Evolutionary conservation across 2,329 filamentous ascomycete genomes (phyloP).

Genomic region (Pyricularia sp.): DNA sequence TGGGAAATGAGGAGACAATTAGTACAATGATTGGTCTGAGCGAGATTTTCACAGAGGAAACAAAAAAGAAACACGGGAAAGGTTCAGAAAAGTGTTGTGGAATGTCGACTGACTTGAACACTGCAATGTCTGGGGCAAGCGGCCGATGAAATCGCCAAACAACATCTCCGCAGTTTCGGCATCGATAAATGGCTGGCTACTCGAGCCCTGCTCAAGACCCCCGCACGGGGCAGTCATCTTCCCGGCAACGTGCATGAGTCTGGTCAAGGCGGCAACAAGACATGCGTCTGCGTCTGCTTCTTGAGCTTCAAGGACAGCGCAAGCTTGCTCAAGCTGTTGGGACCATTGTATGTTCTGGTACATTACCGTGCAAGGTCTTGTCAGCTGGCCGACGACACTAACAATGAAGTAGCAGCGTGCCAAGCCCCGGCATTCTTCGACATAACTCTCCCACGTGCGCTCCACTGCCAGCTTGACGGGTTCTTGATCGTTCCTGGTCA

Average conservation of each 20-base stretch:
- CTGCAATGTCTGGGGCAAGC: background rate
- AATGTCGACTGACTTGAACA: background rate
- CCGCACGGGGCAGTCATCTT: background rate
- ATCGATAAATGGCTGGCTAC: background rate
- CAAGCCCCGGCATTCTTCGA: slow-evolving; percentile 29
- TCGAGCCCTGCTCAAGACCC: background rate
- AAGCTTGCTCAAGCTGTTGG: slow-evolving; percentile 12
- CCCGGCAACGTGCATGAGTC: slow-evolving; percentile 9
- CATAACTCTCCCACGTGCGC: background rate
- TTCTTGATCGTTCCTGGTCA: background rate
- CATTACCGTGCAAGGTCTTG: slow-evolving; percentile 7
- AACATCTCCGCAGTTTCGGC: background rate
- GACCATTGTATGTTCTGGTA: slow-evolving; percentile 35
- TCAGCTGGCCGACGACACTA: slow-evolving; percentile 13
- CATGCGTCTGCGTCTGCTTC: slow-evolving; percentile 7
- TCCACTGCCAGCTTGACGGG: background rate
- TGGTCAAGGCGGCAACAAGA: slow-evolving; percentile 10
- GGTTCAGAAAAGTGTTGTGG: background rate
- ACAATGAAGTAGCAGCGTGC: slow-evolving; percentile 32
- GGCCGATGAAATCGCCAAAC: background rate
- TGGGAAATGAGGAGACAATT: background rate
- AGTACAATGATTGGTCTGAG: slow-evolving; percentile 6
- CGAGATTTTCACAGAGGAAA: slow-evolving; percentile 11
- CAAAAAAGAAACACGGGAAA: slow-evolving; percentile 6
- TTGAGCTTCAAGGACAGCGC: slow-evolving; percentile 9